Percentiles rank a stretch among this genome's conserved stretches.
Conservation (phyloP, 176 grass and related monocot species). For the Elymus sibiricus region DNA sequence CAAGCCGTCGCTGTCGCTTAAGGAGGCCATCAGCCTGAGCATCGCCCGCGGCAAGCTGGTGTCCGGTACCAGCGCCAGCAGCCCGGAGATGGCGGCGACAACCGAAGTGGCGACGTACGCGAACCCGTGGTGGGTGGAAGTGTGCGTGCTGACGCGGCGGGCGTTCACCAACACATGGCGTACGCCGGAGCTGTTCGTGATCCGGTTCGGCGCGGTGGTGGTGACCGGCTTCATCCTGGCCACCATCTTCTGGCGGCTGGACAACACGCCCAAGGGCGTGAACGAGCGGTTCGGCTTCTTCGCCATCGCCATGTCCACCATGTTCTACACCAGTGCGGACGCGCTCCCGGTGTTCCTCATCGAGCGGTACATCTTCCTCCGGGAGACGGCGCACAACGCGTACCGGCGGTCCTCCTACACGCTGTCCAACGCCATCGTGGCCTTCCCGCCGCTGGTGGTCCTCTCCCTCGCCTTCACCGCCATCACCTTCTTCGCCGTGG, state of each 20-base stretch:
- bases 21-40: conserved; percentile 48
- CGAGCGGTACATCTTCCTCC: conserved; percentile 81
- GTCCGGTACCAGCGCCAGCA: conserved; percentile 2
- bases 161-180: conserved; percentile 70
- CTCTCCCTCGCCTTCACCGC: conserved; percentile 57
- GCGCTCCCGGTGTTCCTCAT: conserved; percentile 80
- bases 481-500: conserved; percentile 72
- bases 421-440: conserved; percentile 58
- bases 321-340: conserved; percentile 82
- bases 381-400: conserved; percentile 75
- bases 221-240: conserved; percentile 69
- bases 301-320: conserved; percentile 74
- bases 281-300: conserved; percentile 75
- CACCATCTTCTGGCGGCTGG: conserved; percentile 75
- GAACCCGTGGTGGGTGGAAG: conserved; percentile 79
- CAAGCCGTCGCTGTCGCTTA: conserved; percentile 16
- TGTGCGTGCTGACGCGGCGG: conserved; percentile 55
- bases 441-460: conserved; percentile 58
- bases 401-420: conserved; percentile 79
- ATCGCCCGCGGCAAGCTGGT: conserved; percentile 61
- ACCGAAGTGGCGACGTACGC: conserved; percentile 48
- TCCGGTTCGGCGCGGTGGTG: conserved; percentile 55
- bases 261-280: conserved; percentile 67
- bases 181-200: conserved; percentile 65
- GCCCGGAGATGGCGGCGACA: background rate